These are phyloP conservation scores for Flammula alnicola DNA, from an alignment of 1,284 basidiomycete species.

Conservation along the genomic window DNA sequence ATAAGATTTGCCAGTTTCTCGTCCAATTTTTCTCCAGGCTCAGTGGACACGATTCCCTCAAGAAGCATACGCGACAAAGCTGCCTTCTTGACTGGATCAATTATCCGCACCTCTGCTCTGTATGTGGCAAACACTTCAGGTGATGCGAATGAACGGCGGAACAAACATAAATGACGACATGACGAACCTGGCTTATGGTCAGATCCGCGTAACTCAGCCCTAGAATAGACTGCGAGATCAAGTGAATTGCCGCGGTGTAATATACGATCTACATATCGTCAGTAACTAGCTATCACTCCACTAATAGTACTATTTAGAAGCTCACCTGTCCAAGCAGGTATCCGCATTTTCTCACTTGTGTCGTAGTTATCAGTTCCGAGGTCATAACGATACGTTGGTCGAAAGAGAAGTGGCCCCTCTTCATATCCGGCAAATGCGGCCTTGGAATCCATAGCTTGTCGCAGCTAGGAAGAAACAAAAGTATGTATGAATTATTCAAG, in stretches of 20 bases:
- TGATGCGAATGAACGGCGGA: constrained; percentile 6
- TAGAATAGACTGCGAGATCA: constrained; percentile 66
- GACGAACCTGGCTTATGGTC: constrained; percentile 89
- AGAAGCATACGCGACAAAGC: constrained; percentile 73
- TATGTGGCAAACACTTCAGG: constrained; percentile 83
- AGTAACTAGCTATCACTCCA: constrained; percentile 9
- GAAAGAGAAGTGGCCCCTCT: constrained; percentile 89
- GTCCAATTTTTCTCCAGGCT: constrained; percentile 68
- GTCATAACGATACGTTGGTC: constrained; percentile 90
- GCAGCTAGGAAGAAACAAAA: constrained; percentile 53
- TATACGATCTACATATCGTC: constrained; percentile 74
- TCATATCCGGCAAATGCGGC: constrained; percentile 84
- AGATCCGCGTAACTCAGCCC: constrained; percentile 85
- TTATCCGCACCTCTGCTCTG: constrained; percentile 73
- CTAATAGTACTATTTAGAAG: background rate
- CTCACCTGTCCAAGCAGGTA: constrained; percentile 96
- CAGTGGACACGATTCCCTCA: constrained; percentile 61
- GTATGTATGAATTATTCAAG: constrained; percentile 12
- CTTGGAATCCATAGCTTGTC: constrained; percentile 69
- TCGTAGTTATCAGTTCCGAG: constrained; percentile 88
- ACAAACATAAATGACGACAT: constrained; percentile 3
- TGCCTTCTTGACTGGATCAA: constrained; percentile 79
- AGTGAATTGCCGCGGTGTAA: constrained; percentile 79
- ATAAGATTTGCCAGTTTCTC: constrained; percentile 66
- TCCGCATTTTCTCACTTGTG: constrained; percentile 93